phyloP scores from a whole-genome alignment of 2,329 filamentous ascomycete species.

The Stagonosporopsis cucurbitacearum region DNA sequence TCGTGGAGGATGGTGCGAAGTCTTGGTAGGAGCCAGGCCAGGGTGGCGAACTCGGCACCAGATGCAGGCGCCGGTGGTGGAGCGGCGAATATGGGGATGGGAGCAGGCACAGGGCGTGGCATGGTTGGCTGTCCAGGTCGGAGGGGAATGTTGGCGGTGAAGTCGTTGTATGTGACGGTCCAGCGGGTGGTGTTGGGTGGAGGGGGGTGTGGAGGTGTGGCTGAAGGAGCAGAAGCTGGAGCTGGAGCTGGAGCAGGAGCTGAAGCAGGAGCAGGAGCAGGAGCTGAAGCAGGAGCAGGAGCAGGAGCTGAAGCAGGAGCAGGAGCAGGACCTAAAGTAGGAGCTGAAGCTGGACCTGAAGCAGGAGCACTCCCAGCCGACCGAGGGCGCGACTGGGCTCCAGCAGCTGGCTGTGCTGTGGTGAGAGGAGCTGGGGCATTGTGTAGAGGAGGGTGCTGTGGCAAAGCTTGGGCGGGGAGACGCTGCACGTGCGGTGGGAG shows the following conservation, averaged over 20 bases:
- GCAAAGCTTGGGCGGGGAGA: constrained; percentile 33
- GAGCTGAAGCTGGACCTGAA: background rate
- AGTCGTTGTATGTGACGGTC: constrained; percentile 61
- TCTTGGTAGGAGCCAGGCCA: constrained; percentile 27
- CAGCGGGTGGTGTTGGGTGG: constrained; percentile 59
- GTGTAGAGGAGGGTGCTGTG: constrained; percentile 21
- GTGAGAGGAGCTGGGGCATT: constrained; percentile 5
- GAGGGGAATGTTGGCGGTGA: constrained; percentile 36
- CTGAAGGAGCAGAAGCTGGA: background rate
- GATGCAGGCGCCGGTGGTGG: constrained; percentile 26
- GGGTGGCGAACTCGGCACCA: constrained; percentile 22
- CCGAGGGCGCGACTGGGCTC: constrained; percentile 16
- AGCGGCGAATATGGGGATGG: constrained; percentile 28
- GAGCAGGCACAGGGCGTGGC: constrained; percentile 33
- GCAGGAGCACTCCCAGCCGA: constrained; percentile 15
- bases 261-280: background rate
- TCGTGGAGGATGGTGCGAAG: constrained; percentile 33
- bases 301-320: constrained; percentile 1
- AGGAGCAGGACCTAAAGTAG: constrained; percentile 3
- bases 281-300: constrained; percentile 1
- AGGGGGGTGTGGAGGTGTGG: too few relatives aligned
- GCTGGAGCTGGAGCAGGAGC: constrained; percentile 12
- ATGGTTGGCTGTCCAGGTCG: constrained; percentile 32
- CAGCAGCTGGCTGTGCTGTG: constrained; percentile 4
- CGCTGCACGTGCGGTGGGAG: constrained; percentile 35